Conservation (phyloP, 1,284 basidiomycete genomes). For the Porodaedalea pini region DNA sequence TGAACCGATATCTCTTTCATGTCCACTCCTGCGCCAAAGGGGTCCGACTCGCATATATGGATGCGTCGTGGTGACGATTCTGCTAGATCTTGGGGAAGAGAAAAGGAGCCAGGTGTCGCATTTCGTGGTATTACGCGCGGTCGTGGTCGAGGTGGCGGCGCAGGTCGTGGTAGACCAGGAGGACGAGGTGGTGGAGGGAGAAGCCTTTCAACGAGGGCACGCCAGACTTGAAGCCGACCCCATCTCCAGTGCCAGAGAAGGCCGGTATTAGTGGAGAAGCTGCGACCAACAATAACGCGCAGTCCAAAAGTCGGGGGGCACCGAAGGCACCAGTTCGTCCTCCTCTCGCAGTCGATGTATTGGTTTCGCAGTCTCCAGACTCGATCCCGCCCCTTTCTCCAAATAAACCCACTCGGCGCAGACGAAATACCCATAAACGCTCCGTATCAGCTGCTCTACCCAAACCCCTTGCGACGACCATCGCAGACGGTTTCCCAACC, state of each 20-base stretch:
- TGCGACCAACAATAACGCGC: background rate
- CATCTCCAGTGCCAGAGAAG: background rate
- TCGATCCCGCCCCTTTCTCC: constrained; percentile 7
- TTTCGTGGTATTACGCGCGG: constrained; percentile 40
- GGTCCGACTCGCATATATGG: constrained; percentile 21
- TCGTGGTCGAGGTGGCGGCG: constrained; percentile 34
- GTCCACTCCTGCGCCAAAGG: constrained; percentile 8
- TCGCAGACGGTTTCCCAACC: background rate
- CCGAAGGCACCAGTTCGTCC: constrained; percentile 27
- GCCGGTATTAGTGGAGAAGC: background rate
- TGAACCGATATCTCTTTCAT: background rate
- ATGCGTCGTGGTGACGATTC: constrained; percentile 24
- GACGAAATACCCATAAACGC: constrained; percentile 10
- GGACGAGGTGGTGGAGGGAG: constrained; percentile 31
- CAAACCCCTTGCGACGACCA: background rate
- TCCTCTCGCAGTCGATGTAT: constrained; percentile 25
- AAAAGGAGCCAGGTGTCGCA: constrained; percentile 46
- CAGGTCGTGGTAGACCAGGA: constrained; percentile 24
- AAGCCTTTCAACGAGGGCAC: constrained; percentile 23
- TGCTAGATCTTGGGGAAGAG: constrained; percentile 36
- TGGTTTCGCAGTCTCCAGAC: background rate
- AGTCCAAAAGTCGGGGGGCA: background rate
- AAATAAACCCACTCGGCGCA: constrained; percentile 14
- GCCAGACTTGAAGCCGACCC: constrained; percentile 1
- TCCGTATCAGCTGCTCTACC: background rate